Evolutionary conservation across 1,284 basidiomycete species (phyloP), one percentile per base, ranked within the genome.

Genomic region (Kwoniella shivajii): DNA sequence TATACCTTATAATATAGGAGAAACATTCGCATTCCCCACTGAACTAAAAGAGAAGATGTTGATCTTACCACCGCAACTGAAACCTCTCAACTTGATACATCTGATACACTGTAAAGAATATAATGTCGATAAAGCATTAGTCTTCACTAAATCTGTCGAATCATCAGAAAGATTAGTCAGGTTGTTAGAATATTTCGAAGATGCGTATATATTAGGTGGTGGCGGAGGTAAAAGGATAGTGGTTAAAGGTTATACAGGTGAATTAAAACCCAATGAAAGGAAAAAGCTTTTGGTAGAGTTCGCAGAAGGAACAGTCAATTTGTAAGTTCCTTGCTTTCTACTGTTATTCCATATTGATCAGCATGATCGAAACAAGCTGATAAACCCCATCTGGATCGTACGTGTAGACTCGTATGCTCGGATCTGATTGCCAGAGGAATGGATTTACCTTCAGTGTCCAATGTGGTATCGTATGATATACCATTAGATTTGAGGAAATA

Each of bases 401-500:
- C 22, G 22, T 10, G 16, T 60, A 95, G 92, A 60, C 81, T 99
- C 18, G 84, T 99, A 9, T 96, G 92, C 71, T 98, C 94, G 2
- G 95, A 99, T 79, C 82, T 99, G 18, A 90, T 98, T 59, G 90
- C 95, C 9, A 86, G 96, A 60, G 96, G 95, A n/a, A 92, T 98
- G 58, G 96, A 99, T 74, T 88, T 99, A 56, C 89, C 87, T 48
- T 85, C 90, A 57, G 92, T 98, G 42, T 84, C 86, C 11, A 89
- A 97, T 76, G 95, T 98, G 29, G 84, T 99, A 37, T 92, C 87
- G 63, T 98, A 98, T 76, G 95, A 98, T 75, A 87, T 87, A 2
- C 94, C 95, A 1, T 84, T 97, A n/a, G 95, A 98, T 72, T 90
- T 96, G 84, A 85, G 91, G 48, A 98, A 98, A 77, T 98, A 99